Percentiles rank a stretch among this genome's conserved stretches.
Evolutionary conservation across 192 early-diverging fungal species (phyloP).

Genomic region (Coemansia sp.): DNA sequence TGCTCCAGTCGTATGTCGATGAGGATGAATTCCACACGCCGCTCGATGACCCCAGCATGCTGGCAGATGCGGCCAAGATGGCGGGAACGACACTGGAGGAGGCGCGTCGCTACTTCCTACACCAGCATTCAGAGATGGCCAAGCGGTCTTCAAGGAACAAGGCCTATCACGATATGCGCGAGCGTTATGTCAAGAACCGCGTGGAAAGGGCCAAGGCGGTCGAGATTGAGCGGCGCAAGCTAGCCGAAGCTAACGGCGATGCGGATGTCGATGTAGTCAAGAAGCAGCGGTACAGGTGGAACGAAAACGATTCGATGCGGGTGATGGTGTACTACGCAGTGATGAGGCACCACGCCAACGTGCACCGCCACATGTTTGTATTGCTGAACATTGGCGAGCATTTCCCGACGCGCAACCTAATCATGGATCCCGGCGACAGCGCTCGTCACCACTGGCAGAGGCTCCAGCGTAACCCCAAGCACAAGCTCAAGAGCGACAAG

Average conservation of each 20-base stretch:
- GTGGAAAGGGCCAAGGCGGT: constrained; percentile 3
- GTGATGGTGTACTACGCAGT: constrained; percentile 25
- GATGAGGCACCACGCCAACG: constrained; percentile 24
- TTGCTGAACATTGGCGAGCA: neutral
- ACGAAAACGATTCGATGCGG: constrained; percentile 12
- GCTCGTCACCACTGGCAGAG: constrained; percentile 22
- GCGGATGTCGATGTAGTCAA: neutral
- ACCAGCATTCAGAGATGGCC: constrained; percentile 9
- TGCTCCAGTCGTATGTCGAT: constrained; percentile 24
- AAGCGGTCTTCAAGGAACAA: neutral
- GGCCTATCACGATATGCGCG: neutral
- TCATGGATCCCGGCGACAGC: constrained; percentile 11
- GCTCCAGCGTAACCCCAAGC: constrained; percentile 1
- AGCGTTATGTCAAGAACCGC: neutral
- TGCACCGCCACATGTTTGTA: constrained; percentile 24
- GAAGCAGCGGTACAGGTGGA: constrained; percentile 17
- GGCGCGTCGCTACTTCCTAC: constrained; percentile 30
- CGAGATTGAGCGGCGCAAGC: neutral
- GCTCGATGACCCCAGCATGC: constrained; percentile 8
- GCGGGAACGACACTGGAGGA: constrained; percentile 30
- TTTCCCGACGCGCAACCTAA: constrained; percentile 25
- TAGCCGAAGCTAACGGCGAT: neutral
- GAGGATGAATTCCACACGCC: constrained; percentile 9
- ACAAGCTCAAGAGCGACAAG: neutral
- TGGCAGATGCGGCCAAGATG: constrained; percentile 21